phyloP scores from a whole-genome alignment of 2,329 filamentous ascomycete genomes.

The Ceratocystis albifundus region DNA sequence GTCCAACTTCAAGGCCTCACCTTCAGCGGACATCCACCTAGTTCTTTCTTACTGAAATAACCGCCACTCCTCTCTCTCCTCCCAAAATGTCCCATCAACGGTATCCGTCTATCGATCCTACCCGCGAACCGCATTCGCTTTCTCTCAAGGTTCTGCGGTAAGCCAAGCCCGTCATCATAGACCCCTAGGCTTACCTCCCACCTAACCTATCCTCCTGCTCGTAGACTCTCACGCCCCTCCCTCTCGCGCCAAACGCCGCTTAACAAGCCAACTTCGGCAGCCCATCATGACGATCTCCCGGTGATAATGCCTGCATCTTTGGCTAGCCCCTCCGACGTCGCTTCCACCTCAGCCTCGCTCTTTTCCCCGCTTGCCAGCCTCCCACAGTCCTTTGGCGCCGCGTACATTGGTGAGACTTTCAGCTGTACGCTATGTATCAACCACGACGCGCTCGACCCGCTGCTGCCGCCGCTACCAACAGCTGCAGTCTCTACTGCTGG shows the following conservation, averaged over 20 bases:
- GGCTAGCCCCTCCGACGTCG: not conserved
- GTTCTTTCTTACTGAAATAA: no score
- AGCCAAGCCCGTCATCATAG: constrained; percentile 21
- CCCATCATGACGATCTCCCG: constrained; percentile 27
- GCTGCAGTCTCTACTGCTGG: constrained; percentile 11
- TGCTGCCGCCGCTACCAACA: constrained; percentile 24
- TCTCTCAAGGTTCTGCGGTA: constrained; percentile 66
- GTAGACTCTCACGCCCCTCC: constrained; percentile 69
- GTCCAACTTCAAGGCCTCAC: no score
- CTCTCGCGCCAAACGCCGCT: constrained; percentile 57
- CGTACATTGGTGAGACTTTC: constrained; percentile 92
- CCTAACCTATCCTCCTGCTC: not conserved
- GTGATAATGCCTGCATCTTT: constrained; percentile 14
- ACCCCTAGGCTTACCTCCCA: not conserved
- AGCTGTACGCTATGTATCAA: constrained; percentile 93
- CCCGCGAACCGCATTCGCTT: constrained; percentile 66
- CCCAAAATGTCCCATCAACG: constrained; percentile 46
- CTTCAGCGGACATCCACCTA: no score
- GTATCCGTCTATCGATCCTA: constrained; percentile 44
- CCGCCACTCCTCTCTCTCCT: not conserved
- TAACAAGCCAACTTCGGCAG: constrained; percentile 32
- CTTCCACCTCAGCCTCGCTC: constrained; percentile 13
- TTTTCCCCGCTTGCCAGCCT: constrained; percentile 21
- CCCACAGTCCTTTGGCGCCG: constrained; percentile 64
- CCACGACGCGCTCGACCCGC: constrained; percentile 49